Percentiles rank a stretch among this genome's conserved stretches.
phyloP scores from a whole-genome alignment of 331 rosid species.

The Telfairia occidentalis region DNA sequence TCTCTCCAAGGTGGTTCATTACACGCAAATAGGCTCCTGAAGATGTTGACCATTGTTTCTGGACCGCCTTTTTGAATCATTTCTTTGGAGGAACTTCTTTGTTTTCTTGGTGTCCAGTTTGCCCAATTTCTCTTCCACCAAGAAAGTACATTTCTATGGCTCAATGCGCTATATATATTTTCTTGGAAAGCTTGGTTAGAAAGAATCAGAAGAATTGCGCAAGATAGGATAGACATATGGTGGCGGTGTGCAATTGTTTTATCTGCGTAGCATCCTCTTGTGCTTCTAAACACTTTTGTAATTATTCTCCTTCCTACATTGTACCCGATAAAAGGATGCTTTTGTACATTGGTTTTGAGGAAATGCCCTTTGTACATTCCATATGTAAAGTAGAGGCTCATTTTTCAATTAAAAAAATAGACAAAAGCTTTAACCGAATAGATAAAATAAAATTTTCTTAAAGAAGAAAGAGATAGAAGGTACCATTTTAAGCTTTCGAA shows the following conservation, averaged over 20 bases:
- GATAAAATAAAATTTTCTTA: not conserved
- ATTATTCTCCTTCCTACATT: not conserved
- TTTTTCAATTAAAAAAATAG: not conserved
- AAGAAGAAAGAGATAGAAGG: not conserved
- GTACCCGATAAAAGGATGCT: not conserved
- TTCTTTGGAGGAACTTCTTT: not conserved
- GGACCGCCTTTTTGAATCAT: not conserved
- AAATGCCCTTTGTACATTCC: not conserved
- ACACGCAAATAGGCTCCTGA: not conserved
- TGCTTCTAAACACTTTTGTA: not conserved
- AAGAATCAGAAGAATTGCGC: not conserved
- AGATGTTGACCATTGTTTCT: not conserved
- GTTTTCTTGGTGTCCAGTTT: not conserved
- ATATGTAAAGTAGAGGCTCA: not conserved
- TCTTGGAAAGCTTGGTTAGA: not conserved
- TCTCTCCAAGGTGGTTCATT: not conserved
- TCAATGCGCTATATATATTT: not conserved
- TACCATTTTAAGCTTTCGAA: constrained; percentile 67
- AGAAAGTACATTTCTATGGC: not conserved
- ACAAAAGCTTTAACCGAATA: not conserved
- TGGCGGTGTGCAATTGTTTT: not conserved
- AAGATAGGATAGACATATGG: not conserved
- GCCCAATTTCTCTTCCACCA: not conserved
- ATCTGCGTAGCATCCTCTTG: not conserved
- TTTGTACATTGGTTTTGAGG: not conserved